These are phyloP conservation scores for Spinellus fusiger DNA, from an alignment of 192 early-diverging fungal species.

Conservation along the genomic window DNA sequence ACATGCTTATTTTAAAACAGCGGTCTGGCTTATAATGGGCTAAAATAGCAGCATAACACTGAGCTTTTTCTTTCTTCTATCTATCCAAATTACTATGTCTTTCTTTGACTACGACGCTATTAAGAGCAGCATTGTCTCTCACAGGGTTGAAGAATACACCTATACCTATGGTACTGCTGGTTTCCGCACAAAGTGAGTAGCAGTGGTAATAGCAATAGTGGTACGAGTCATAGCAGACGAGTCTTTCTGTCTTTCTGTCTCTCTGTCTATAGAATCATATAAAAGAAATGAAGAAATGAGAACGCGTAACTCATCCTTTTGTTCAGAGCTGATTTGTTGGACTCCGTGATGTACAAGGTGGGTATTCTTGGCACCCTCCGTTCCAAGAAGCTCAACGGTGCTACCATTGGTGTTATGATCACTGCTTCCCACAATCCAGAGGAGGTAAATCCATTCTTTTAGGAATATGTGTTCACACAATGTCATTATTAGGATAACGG, in stretches of 20 bases:
- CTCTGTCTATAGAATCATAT: not conserved
- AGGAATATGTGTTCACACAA: not conserved
- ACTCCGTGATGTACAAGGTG: slow-evolving; percentile 89
- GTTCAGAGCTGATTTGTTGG: slow-evolving; percentile 74
- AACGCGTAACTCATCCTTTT: slow-evolving; percentile 1
- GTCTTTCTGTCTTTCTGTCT: not conserved
- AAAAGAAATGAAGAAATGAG: not conserved
- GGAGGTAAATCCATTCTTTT: slow-evolving; percentile 37
- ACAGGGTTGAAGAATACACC: slow-evolving; percentile 9
- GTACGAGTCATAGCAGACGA: not conserved
- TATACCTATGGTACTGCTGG: slow-evolving; percentile 93
- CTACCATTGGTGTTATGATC: slow-evolving; percentile 93
- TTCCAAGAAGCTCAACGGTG: slow-evolving; percentile 79
- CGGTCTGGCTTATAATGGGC: no score
- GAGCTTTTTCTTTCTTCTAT: no score
- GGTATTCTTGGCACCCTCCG: slow-evolving; percentile 89
- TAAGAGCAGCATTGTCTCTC: slow-evolving; percentile 14
- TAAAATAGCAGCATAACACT: no score
- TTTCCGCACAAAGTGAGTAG: slow-evolving; percentile 87
- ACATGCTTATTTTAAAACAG: no score
- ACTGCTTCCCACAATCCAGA: slow-evolving; percentile 99
- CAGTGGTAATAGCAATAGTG: not conserved
- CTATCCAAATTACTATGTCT: slow-evolving; percentile 1
- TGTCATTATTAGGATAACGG: slow-evolving; percentile 77
- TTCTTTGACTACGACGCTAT: slow-evolving; percentile 15